These are phyloP conservation scores for Pseudozyma sp. DNA, from an alignment of 1,284 basidiomycete species.

Conservation along the genomic window DNA sequence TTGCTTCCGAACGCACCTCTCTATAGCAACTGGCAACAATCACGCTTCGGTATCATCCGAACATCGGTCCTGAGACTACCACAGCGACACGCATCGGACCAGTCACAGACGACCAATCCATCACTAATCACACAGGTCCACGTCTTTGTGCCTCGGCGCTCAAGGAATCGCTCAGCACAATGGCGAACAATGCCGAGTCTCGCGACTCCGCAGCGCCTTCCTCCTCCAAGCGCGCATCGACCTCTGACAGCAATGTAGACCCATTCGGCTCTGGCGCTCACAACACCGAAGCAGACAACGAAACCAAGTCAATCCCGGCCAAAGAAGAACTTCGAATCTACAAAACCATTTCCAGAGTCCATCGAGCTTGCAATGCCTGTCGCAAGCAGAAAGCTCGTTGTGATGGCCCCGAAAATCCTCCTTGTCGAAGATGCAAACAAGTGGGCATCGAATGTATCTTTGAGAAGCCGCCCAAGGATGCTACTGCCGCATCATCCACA, in stretches of 20 bases:
- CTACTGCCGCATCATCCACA: conserved; percentile 26
- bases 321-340: conserved; percentile 43
- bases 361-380: conserved; percentile 55
- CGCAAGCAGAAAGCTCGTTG: conserved; percentile 53
- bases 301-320: conserved; percentile 4
- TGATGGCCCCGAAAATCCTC: conserved; percentile 73
- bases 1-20: not conserved
- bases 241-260: conserved; percentile 4
- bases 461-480: conserved; percentile 90
- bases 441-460: conserved; percentile 87
- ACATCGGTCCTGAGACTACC: not conserved
- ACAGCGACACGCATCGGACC: not conserved
- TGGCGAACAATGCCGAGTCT: conserved; percentile 13
- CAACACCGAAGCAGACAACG: conserved; percentile 14
- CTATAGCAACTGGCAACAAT: not conserved
- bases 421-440: conserved; percentile 87
- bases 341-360: conserved; percentile 48
- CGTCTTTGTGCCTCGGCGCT: not conserved
- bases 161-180: not conserved
- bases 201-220: conserved; percentile 4
- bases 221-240: not conserved
- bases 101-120: not conserved
- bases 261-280: conserved; percentile 2
- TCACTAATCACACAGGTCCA: not conserved
- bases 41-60: not conserved